Base-by-base conservation (phyloP, 1,284 basidiomycete species). In the Pascua guehoae region DNA sequence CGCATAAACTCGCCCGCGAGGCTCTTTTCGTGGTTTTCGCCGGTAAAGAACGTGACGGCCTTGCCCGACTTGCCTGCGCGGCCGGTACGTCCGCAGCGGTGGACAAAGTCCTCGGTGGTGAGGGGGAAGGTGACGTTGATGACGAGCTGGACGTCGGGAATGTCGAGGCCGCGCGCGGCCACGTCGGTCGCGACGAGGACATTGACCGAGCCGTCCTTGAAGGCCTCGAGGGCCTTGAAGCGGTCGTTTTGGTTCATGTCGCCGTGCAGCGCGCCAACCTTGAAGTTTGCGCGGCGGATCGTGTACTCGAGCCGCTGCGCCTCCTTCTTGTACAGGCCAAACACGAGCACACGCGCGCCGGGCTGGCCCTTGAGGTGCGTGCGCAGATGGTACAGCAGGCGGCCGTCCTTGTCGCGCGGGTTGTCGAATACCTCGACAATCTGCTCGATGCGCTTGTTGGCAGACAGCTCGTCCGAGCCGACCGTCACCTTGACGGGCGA, bases 291-390 rank as follows among this genome's bases (percentile, higher is more conserved):
- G 45, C 86, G 81, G 53, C 82, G 80, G 16, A 99, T 84, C 65
- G 85, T 89, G 66, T 84, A 81, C 73, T 94, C 91, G 5, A 99
- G 86, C 15, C 96, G 84, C 47, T 89, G 84, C 1, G 94, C 91
- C 78, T 99, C 93, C 75, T 93, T 95, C 80, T 99, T 99, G 82
- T 99, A 99, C 47, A 98, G 81, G 1, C 90, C 95, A 75, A 99
- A 99, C 46, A 98, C 85, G 46, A 99, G 85, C 58, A 93, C 85
- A 54, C 91, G 89, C 16, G 70, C 61, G 39, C 70, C 72, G 37
- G 76, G 73, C 65, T 76, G 65, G 10, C 65, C 70, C 50, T 80
- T 83, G 66, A 89, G 86, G 72, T 87, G 87, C 70, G 78, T 76
- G 54, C 80, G 82, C 38, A 94, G 82, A 62, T 85, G 84, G 49